phyloP scores from a whole-genome alignment of 139 green algal species.

The Mesotaenium endlicherianum region DNA sequence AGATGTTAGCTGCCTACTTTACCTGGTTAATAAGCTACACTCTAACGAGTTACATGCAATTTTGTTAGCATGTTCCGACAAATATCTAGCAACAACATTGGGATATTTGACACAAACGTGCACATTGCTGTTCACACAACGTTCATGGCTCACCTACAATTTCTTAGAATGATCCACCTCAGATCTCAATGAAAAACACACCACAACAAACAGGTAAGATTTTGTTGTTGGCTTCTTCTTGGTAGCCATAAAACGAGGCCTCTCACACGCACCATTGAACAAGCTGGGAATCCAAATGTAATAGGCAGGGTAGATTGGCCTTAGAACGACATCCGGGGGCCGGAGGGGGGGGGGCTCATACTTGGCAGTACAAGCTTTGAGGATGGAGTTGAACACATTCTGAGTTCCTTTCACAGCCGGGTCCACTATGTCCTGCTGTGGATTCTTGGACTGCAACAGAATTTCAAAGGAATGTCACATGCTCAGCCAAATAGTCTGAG shows the following conservation, averaged over 20 bases:
- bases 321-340: neutral
- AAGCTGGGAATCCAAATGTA: neutral
- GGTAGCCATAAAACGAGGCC: neutral
- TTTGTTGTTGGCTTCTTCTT: no score
- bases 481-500: no score
- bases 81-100: no score
- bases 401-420: constrained; percentile 65
- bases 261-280: neutral
- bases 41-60: no score
- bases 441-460: constrained; percentile 34
- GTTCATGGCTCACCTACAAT: no score
- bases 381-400: constrained; percentile 63
- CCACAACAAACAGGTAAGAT: no score
- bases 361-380: constrained; percentile 48
- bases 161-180: no score
- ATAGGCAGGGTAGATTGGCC: neutral
- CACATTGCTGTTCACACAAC: no score
- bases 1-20: neutral
- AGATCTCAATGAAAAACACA: no score
- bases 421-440: constrained; percentile 61
- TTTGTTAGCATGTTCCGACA: no score
- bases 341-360: neutral
- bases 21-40: neutral
- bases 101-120: no score
- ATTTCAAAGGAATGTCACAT: no score